A percentile compares a stretch with the other conserved stretches of the same genome.
These are phyloP conservation scores for Phytomonas francai DNA, from an alignment of 208 protist species.

Conservation along the genomic window DNA sequence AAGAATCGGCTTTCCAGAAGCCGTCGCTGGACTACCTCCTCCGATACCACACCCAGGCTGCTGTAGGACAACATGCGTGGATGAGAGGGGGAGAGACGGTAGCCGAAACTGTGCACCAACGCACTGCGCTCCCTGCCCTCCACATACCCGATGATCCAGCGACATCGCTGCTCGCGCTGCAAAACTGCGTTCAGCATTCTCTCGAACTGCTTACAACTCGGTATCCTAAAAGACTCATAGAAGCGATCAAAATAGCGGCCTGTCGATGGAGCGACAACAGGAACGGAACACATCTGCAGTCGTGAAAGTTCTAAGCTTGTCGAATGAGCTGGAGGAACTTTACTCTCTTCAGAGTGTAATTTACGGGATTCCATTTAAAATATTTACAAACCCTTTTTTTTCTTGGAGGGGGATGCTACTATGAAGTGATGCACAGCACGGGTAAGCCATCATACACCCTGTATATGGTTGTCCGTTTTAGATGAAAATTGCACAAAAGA, in stretches of 20 bases:
- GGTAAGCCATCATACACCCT: not conserved
- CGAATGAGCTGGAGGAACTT: too few relatives aligned
- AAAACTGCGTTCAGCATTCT: not conserved
- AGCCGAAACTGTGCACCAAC: not conserved
- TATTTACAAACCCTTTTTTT: not conserved
- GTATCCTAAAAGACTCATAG: not conserved
- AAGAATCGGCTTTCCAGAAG: not conserved
- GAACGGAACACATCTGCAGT: not conserved
- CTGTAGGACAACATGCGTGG: not conserved
- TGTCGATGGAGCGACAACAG: not conserved
- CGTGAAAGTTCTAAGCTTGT: not conserved
- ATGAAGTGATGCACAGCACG: not conserved
- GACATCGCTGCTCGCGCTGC: not conserved
- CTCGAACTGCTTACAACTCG: not conserved
- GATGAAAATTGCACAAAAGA: not conserved
- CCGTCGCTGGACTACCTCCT: constrained; percentile 1
- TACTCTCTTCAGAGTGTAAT: not conserved
- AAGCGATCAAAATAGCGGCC: not conserved
- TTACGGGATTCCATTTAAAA: not conserved
- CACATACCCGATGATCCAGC: not conserved
- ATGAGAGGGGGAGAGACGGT: not conserved
- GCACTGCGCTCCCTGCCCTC: not conserved
- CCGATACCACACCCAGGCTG: not conserved
- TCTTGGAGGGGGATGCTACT: too few relatives aligned
- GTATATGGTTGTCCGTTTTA: not conserved